Base-by-base conservation (phyloP, 306 rosid genomes). In the Fragaria nilgerrensis region DNA sequence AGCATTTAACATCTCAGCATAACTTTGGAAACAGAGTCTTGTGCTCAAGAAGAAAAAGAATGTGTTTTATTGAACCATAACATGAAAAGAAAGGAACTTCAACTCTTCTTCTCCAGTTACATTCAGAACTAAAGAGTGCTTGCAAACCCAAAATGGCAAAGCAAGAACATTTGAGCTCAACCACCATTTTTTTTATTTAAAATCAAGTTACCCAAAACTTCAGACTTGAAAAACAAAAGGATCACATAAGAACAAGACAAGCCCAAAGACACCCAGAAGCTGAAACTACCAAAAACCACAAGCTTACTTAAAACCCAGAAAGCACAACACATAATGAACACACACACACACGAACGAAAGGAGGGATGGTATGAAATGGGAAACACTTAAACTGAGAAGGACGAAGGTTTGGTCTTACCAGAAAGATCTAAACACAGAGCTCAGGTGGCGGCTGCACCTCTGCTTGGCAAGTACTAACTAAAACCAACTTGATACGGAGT, bases 331-430 rank as follows among this genome's bases (percentile, higher is more conserved):
- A 74, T 11, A 39, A 48, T 17, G 2, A 78, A 65, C 9, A 76
- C 17, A 39, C 59, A 23, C 8, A 29, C 32, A 29, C 32, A 29
- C 32, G 2, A 32, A 41, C 76, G 14, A 2, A 39, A 61, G 4
- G 56, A 73, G 3, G 3, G 36, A 22, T 25, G 11, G 41, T 19
- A 37, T 27, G 13, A 34, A 36, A 70, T 25, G 72, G 55, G 25
- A 73, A 75, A 71, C 10, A 72, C 44, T 56, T 17, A 17, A n/a
- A 74, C 49, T 41, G 39, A 53, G 20, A 32, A 20, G 17, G 36
- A 77, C 5, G 29, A 11, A 49, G 32, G 14, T 61, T 34, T 47
- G 48, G 62, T 32, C 84, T 76, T 76, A 76, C 84, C 76, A 63
- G 77, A 34, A 76, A 41, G 75, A 79, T 64, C 52, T 53, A 61